Evolutionary conservation across 2,329 filamentous ascomycete genomes (phyloP), one percentile per base, ranked within the genome.

Genomic region (Chlorencoelia australis): DNA sequence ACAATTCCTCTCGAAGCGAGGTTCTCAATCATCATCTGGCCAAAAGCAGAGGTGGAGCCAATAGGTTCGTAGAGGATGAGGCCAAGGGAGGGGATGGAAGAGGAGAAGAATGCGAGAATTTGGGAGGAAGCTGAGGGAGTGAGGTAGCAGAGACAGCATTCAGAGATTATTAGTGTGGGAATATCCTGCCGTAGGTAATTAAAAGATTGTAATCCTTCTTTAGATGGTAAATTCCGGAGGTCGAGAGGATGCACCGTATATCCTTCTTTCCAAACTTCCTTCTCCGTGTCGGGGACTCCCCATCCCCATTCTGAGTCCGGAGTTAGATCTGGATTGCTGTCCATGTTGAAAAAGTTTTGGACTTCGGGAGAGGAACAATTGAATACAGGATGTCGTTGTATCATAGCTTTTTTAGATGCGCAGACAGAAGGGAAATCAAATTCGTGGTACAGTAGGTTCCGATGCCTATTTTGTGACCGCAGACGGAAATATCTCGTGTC

Each of bases 91-190:
- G 55, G 47, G 24, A 75, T 70, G 14, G 58, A 62, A 3, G 65
- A 59, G 11, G 69, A 66, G 50, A 89, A 86, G 57, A 75, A 79
- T 11, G 65, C 58, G 15, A 94, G 59, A 4, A 89, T 75, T 2
- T 63, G 60, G 24, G 69, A 66, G 0, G 87, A 80, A 34, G 78
- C 70, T 0, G 68, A 52, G 0, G 78, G 69, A 7, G 79, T 69
- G 1, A 98, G 71, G 54, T 98, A 98, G 57, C 91, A 85, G 20
- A 98, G 71, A 56, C 91, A 98, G 67, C 91, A 96, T 60, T 98
- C 91, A 0, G 89, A 96, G 5, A 98, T 69, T 16, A 98, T 61
- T 7, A 98, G 63, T 0, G 91, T 98, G 0, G 91, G 86, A 0
- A 84, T 16, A 55, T 73, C 51, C 48, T 60, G 54, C 63, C 72